Conservation (phyloP, 139 green algal genomes). For the Zygnema circumcarinatum region DNA sequence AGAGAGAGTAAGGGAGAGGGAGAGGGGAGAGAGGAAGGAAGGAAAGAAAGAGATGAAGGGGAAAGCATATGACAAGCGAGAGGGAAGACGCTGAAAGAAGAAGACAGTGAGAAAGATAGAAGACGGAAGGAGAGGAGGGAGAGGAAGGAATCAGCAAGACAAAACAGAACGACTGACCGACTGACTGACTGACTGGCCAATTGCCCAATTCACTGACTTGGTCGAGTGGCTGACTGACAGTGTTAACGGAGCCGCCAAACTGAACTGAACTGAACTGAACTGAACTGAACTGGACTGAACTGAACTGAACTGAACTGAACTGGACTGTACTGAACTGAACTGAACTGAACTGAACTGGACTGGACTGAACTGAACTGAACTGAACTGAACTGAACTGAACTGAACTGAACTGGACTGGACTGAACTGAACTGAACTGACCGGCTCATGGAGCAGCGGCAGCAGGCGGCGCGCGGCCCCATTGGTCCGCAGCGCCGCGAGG, state of each 20-base stretch:
- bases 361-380: not conserved
- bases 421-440: not conserved
- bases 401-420: not conserved
- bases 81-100: not conserved
- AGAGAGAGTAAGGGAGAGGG: not conserved
- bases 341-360: not conserved
- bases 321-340: not conserved
- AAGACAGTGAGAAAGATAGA: not conserved
- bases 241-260: too few relatives aligned
- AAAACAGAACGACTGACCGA: too few relatives aligned
- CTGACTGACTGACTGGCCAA: too few relatives aligned
- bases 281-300: not conserved
- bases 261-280: not conserved
- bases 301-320: not conserved
- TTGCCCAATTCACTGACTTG: too few relatives aligned
- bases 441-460: conserved; percentile 49
- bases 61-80: not conserved
- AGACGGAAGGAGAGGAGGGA: not conserved
- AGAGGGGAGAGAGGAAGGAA: not conserved
- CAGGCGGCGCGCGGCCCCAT: not conserved
- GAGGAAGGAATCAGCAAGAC: not conserved
- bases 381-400: not conserved
- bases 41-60: not conserved
- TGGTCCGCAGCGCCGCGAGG: conserved; percentile 27
- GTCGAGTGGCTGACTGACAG: too few relatives aligned